These are phyloP conservation scores for Magnolia changhungtana DNA, from an alignment of 164 flowering plant species.

Conservation along the genomic window DNA sequence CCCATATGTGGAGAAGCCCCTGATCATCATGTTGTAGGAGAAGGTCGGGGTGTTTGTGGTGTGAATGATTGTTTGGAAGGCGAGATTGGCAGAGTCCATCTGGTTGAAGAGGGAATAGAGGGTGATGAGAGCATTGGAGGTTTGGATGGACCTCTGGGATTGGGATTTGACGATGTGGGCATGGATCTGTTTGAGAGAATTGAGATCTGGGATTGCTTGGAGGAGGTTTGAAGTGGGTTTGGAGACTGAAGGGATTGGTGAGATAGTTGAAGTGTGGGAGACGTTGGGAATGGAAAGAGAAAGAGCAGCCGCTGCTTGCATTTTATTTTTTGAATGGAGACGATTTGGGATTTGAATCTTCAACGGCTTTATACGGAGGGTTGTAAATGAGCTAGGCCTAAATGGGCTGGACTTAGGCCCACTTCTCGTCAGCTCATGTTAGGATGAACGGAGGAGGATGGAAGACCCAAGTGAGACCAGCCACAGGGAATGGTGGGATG, in stretches of 20 bases:
- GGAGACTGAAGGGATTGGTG: not conserved
- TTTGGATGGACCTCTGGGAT: slow-evolving; percentile 3
- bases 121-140: slow-evolving; percentile 4
- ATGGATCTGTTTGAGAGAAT: slow-evolving; percentile 16
- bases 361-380: too few species aligned
- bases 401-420: too few species aligned
- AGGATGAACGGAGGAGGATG: too few species aligned
- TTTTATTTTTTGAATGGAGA: too few species aligned
- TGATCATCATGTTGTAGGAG: slow-evolving; percentile 15
- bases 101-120: slow-evolving; percentile 13
- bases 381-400: too few species aligned
- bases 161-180: slow-evolving; percentile 15
- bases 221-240: slow-evolving; percentile 2
- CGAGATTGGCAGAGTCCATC: slow-evolving; percentile 8
- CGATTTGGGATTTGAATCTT: too few species aligned
- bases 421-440: too few species aligned
- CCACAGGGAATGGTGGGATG: too few species aligned
- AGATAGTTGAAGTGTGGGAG: not conserved
- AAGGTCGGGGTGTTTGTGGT: not conserved
- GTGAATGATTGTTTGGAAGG: slow-evolving; percentile 3
- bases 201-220: slow-evolving; percentile 10
- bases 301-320: not conserved
- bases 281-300: not conserved
- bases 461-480: too few species aligned
- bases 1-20: slow-evolving; percentile 17